Base-by-base conservation (phyloP, 2,329 filamentous ascomycete species). In the Fusarium marasasianum region DNA sequence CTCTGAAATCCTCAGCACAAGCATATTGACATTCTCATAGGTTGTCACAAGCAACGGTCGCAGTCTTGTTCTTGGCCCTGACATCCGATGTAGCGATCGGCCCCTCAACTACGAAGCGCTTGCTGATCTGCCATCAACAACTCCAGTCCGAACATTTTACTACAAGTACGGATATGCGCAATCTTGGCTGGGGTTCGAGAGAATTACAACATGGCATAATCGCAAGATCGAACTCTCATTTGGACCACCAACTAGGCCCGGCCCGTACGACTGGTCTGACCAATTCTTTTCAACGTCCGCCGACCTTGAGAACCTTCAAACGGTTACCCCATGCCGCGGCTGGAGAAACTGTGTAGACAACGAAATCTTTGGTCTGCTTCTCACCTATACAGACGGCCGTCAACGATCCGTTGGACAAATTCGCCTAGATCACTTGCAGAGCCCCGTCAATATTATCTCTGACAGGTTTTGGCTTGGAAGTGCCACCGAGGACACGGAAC, bases 121-220 rank as follows among this genome's bases (percentile, higher is more conserved):
- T 26, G 55, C 8, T 7, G n/a, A 26, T 18, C 26, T 64, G 4
- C 26, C 62, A 31, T 13, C 50, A 18, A 14, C 50, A 18, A 10
- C 50, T 6, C 18, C 50, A 15, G 6, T 7, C 5, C 50, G 13
- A 26, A 26, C 24, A 12, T 7, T 53, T 5, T 53, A 38, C n/a
- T 37, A 15, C 11, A 37, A 53, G 3, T 22, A 20, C 9, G 0
- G 0, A 26, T 7, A 15, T 24, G 0, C 0, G 4, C 13, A 20
- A 6, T 53, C 33, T 53, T 38, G 50, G 33, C 18, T 38, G 0
- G 50, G 33, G 3, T 26, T 53, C 2, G 24, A 53, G 13, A 38
- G 20, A 8, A 22, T 22, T 9, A 15, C 33, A 17, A 26, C 33
- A 13, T 53, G 33, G 50, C 3, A 12, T 22, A 0, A 53, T 8